Conservation (phyloP, 73 alveolate genomes). For the Paramecium octaurelia region DNA sequence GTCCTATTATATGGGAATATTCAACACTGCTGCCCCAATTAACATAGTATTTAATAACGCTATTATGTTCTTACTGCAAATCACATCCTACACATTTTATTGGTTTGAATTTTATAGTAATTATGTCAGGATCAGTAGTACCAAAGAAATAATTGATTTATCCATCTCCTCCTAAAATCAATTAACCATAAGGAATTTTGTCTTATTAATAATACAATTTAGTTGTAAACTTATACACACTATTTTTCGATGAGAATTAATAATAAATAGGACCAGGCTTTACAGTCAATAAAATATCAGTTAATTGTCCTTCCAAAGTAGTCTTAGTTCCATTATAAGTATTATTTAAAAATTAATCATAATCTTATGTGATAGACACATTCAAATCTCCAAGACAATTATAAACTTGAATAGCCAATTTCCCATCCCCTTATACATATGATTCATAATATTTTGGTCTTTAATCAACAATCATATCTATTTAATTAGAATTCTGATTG, state of each 20-base stretch:
- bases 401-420: not conserved
- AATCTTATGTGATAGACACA: not conserved
- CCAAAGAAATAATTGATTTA: not conserved
- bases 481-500: not conserved
- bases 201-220: not conserved
- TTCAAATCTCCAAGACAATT: slow-evolving; percentile 23
- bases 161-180: slow-evolving; percentile 8
- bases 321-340: not conserved
- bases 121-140: not conserved
- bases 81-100: not conserved
- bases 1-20: not conserved
- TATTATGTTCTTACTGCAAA: not conserved
- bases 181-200: not conserved
- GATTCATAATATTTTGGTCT: slow-evolving; percentile 16
- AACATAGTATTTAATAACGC: not conserved
- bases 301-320: not conserved
- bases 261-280: slow-evolving; percentile 6
- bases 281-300: not conserved
- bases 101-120: not conserved
- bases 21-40: slow-evolving; percentile 21
- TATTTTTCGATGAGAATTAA: not conserved
- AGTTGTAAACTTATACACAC: slow-evolving; percentile 23
- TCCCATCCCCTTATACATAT: not conserved
- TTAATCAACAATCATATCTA: not conserved
- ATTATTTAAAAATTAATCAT: not conserved